Base-by-base conservation (phyloP, 2,329 filamentous ascomycete species). In the Sporothrix sp. region DNA sequence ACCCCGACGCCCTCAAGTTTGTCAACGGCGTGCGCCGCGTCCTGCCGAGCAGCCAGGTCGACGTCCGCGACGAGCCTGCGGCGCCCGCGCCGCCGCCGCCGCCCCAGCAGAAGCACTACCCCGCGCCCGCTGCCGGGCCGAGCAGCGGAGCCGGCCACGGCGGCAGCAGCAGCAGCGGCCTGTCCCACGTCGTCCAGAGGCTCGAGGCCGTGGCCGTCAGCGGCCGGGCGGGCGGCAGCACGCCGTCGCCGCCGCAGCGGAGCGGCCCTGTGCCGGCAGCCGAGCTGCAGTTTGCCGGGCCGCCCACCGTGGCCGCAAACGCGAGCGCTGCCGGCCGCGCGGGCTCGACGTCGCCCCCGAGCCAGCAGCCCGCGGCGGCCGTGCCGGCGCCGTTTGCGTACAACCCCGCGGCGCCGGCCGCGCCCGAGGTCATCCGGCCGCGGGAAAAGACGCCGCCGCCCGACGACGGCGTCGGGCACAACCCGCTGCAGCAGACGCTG, bases 361-460 rank as follows among this genome's bases (percentile, higher is more conserved):
- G 35, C 14, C 35, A 20, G 23, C 48, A 45, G 35, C 53, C 32
- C 6, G 25, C 25, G 5, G 7, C 40, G 32, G 9, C 64, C 67
- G 11, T 68, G 68, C 1, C 70, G 11, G 71, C 67, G 7, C 82
- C 83, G 0, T 80, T 87, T 68, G 78, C 84, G 2, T 90, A 90
- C 62, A 90, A 90, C 61, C 86, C 86, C 3, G 85, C 86, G 1
- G 85, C 85, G 1, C 86, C 86, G 4, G 75, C 84, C 0, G 84
- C 84, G 0, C 84, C 85, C 1, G 85, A 90, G 63, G 72, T 77
- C 20, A 80, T 89, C 47, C 71, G 75, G 18, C 79, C 86, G 63
- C 76, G 86, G 43, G 86, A 90, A 65, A 89, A 89, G 73, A 91
- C 86, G 0, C 86, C 85, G 2, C 85, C 86, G 4, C 84, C 83